These are phyloP conservation scores for Cyberlindnera sargentensis DNA, from an alignment of 805 yeast genomes.

Conservation along the genomic window DNA sequence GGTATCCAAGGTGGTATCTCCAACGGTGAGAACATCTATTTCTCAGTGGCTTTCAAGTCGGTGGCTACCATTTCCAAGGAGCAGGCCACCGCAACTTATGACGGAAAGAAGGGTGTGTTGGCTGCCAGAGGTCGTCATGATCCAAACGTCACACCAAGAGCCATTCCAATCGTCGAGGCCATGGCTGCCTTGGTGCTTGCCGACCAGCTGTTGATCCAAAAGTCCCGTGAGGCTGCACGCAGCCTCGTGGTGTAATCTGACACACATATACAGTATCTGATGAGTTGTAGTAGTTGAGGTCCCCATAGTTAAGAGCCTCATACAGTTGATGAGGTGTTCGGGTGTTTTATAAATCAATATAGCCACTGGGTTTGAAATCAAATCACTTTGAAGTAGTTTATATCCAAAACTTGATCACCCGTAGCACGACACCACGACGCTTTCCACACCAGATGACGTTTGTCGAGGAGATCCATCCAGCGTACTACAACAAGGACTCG, in stretches of 20 bases:
- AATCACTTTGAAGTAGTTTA: too few species aligned
- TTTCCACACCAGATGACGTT: slow-evolving; percentile 1
- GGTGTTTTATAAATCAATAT: too few species aligned
- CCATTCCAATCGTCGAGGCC: slow-evolving; percentile 96
- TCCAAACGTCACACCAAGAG: slow-evolving; percentile 97
- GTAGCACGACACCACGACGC: too few species aligned
- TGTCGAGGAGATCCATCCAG: slow-evolving; percentile 19
- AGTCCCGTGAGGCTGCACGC: slow-evolving; percentile 62
- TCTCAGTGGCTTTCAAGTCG: slow-evolving; percentile 94
- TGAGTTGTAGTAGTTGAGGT: too few species aligned
- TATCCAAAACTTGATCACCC: too few species aligned
- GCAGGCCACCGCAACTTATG: slow-evolving; percentile 83
- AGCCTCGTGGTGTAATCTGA: slow-evolving; percentile 18
- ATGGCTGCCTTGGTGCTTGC: slow-evolving; percentile 95
- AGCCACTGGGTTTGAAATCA: too few species aligned
- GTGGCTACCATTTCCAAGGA: slow-evolving; percentile 96
- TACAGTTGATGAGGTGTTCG: too few species aligned
- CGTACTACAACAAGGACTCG: slow-evolving; percentile 12
- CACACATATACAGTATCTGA: too few species aligned
- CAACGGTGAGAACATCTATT: slow-evolving; percentile 92
- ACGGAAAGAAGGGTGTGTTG: slow-evolving; percentile 78
- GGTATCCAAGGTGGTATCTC: slow-evolving; percentile 98
- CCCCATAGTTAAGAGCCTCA: too few species aligned
- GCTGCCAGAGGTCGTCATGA: slow-evolving; percentile 98
- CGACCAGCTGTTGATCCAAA: slow-evolving; percentile 79